Evolutionary conservation across 176 grass and related monocot species (phyloP).

Genomic region (Miscanthus lutarioriparius): DNA sequence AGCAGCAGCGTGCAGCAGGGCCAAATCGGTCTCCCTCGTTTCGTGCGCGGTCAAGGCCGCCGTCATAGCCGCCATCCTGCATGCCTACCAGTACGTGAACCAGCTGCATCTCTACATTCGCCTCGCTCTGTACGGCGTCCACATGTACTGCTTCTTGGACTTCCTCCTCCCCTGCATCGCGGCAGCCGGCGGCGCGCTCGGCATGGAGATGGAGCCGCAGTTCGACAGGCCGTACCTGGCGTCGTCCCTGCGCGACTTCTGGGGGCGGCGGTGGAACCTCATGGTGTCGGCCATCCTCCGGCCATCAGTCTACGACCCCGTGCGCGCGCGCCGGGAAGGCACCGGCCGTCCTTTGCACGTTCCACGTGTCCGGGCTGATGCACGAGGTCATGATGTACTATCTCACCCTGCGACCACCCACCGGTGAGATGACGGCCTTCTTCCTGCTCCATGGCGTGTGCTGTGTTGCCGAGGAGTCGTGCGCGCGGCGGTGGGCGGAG

Average conservation of each 20-base stretch:
- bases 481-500: not conserved
- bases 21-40: not conserved
- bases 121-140: constrained; percentile 27
- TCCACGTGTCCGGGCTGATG: constrained; percentile 35
- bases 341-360: constrained; percentile 22
- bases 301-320: constrained; percentile 24
- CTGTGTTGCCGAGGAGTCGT: constrained; percentile 34
- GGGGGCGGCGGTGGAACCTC: constrained; percentile 57
- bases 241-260: constrained; percentile 54
- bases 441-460: constrained; percentile 49
- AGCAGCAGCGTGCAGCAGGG: not conserved
- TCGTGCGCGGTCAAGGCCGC: not conserved
- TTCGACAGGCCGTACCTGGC: constrained; percentile 42
- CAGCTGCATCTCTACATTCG: constrained; percentile 25
- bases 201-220: constrained; percentile 55
- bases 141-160: constrained; percentile 51
- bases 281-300: constrained; percentile 51
- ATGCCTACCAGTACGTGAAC: not conserved
- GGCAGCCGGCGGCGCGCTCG: constrained; percentile 14
- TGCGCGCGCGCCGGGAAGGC: constrained; percentile 15
- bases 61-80: not conserved
- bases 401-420: constrained; percentile 9
- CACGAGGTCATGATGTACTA: constrained; percentile 52
- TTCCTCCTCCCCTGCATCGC: constrained; percentile 19
- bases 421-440: constrained; percentile 43